Conservation (phyloP, 306 rosid genomes). For the Fragaria ananassa region DNA sequence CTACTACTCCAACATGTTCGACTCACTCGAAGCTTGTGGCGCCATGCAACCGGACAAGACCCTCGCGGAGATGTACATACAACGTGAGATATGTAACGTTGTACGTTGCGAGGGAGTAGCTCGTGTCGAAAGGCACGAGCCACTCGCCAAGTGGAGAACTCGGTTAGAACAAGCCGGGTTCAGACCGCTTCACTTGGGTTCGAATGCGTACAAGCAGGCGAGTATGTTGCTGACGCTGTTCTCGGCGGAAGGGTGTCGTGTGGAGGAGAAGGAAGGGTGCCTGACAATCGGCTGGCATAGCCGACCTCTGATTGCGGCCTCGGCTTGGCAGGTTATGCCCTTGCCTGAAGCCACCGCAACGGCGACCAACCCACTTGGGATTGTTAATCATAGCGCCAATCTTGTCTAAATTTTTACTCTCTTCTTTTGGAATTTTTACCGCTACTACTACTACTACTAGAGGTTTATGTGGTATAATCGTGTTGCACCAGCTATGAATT, state of each 20-base stretch:
- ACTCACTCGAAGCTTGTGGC: slow-evolving; percentile 74
- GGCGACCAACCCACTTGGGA: slow-evolving; percentile 18
- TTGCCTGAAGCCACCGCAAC: background rate
- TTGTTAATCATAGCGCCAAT: slow-evolving; percentile 12
- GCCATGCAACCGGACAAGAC: slow-evolving; percentile 63
- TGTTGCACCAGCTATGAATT: background rate
- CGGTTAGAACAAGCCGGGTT: slow-evolving; percentile 69
- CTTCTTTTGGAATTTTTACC: background rate
- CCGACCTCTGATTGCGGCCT: slow-evolving; percentile 80
- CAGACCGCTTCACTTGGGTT: slow-evolving; percentile 53
- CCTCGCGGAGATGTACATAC: slow-evolving; percentile 71
- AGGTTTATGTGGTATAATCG: background rate
- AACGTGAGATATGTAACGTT: slow-evolving; percentile 74
- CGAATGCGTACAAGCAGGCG: slow-evolving; percentile 85
- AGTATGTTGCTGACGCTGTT: slow-evolving; percentile 76
- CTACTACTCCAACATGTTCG: slow-evolving; percentile 83
- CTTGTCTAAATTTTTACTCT: slow-evolving; percentile 25
- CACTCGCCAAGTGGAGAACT: slow-evolving; percentile 56
- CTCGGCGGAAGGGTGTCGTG: slow-evolving; percentile 75
- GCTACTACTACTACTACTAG: background rate
- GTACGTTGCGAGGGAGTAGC: slow-evolving; percentile 80
- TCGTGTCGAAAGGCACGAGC: slow-evolving; percentile 78
- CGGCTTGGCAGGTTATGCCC: slow-evolving; percentile 67
- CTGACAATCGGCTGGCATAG: slow-evolving; percentile 90
- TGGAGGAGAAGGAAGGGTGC: slow-evolving; percentile 78